Evolutionary conservation across 208 protist genomes (phyloP), one percentile per base, ranked within the genome.

Genomic region (Trypanosoma mega): DNA sequence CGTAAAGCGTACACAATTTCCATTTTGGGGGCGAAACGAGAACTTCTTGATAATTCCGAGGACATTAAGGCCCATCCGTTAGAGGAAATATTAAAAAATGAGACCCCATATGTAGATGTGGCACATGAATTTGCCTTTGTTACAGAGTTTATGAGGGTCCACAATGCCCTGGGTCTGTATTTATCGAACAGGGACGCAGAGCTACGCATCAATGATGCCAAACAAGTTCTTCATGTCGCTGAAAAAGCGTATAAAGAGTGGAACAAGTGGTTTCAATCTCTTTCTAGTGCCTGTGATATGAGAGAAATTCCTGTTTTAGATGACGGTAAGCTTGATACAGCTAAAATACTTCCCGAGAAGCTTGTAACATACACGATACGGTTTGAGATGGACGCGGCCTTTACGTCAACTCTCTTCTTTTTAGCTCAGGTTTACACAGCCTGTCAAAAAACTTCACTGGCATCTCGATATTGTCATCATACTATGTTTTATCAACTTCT

Each of bases 401-500:
- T 82, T 75, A 94, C 81, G 23, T 72, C 72, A 3, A 96, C 87
- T 20, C 58, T 93, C 14, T 96, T 96, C 72, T 96, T 90, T 41
- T 61, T 96, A 27, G 90, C 90, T 9, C 92, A 97, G 60, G 74
- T 91, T 57, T 80, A 85, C 56, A 76, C 82, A 0, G 43, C 67
- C 14, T 61, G 71, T 59, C 58, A 79, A 34, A 68, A 90, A 51
- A 46, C 75, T 39, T 53, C 56, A 16, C 39, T 75, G 26, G 82
- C 87, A 41, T 80, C 83, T 6, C 65, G 78, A 30, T 95, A 94
- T 72, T 96, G 90, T 58, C 87, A 92, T 54, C 70, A 83, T 16
- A 96, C 92, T 8, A 66, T 97, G 61, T 83, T 93, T 63, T 70
- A 79, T 24, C 90, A 96, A 53, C 73, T 95, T 21, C 60, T 89